Evolutionary conservation across 345 rosid species (phyloP), one percentile per base, ranked within the genome.

Genomic region (Syzygium aromaticum): DNA sequence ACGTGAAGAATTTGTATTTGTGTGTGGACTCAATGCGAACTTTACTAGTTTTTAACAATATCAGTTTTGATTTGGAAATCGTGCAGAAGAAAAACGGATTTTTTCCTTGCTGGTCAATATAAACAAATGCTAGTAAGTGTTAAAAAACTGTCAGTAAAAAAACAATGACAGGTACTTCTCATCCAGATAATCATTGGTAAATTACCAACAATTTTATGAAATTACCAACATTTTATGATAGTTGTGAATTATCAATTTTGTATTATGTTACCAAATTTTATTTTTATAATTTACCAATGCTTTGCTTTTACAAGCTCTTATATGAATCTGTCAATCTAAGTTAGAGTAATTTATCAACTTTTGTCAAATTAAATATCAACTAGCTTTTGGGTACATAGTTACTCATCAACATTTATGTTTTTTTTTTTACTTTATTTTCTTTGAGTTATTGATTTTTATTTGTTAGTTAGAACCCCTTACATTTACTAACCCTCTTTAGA

Each of bases 151-250:
- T 57, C 0, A 0, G 63, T 57, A 23, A 57, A 57, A 23, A 54
- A 10, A 56, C 10, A 57, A 11, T 9, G 28, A 11, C 0, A 57
- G 63, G 14, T 57, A 57, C 63, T 25, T 57, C 25, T 57, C 63
- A 57, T 0, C n/a, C 25, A 57, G 14, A 57, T 23, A 57, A 11
- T n/a, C 63, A 57, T 12, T 0, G 0, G n/a, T 10, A 57, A 57
- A 57, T 23, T 57, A 57, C n/a, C 63, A 23, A 23, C 63, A 54
- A 21, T 54, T 54, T 54, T 8, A 54, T 8, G 59, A 54, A 54
- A 22, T 54, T 54, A 54, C 23, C 2, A 54, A 8, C 25, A 40
- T 56, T 9, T 56, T 56, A 56, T 56, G 63, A 23, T 23, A 56
- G n/a, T 23, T 56, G 63, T 6, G n/a, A 0, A 5, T 56, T 56